phyloP scores from a whole-genome alignment of 2,329 filamentous ascomycete genomes.

The Curvularia hawaiiensis region DNA sequence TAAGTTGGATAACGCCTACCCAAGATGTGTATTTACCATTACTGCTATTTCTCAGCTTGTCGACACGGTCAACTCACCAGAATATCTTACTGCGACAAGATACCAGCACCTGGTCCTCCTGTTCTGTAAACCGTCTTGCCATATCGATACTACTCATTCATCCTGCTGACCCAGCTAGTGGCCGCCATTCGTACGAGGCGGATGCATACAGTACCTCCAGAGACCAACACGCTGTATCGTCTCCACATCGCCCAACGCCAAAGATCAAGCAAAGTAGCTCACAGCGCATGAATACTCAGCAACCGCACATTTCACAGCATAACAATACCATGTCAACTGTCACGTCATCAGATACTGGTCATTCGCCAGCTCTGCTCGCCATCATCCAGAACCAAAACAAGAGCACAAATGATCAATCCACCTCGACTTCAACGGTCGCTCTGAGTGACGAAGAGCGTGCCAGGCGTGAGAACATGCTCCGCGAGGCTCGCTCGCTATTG shows the following conservation, averaged over 20 bases:
- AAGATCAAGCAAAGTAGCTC: conserved; percentile 19
- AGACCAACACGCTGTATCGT: conserved; percentile 8
- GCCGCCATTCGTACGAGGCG: conserved; percentile 22
- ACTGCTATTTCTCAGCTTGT: conserved; percentile 42
- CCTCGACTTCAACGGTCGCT: conserved; percentile 31
- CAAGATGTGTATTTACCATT: conserved; percentile 45
- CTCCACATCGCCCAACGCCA: conserved; percentile 17
- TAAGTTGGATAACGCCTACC: conserved; percentile 14
- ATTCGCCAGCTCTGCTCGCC: conserved; percentile 10
- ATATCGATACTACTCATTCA: background rate
- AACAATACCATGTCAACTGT: conserved; percentile 35
- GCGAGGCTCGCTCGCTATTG: conserved; percentile 17
- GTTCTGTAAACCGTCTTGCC: conserved; percentile 21
- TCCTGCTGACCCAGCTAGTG: conserved; percentile 19
- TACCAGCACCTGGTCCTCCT: conserved; percentile 26
- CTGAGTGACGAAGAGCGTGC: conserved; percentile 10
- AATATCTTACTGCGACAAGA: conserved; percentile 41
- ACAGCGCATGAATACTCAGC: conserved; percentile 24
- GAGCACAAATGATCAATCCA: conserved; percentile 11
- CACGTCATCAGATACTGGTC: conserved; percentile 20
- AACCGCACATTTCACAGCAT: conserved; percentile 23
- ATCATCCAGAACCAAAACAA: conserved; percentile 1
- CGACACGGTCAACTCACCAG: conserved; percentile 39
- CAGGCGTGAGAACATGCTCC: background rate
- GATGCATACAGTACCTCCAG: conserved; percentile 14